These are phyloP conservation scores for Skeletonema potamos DNA, from an alignment of 108 stramenopile species.

Conservation along the genomic window DNA sequence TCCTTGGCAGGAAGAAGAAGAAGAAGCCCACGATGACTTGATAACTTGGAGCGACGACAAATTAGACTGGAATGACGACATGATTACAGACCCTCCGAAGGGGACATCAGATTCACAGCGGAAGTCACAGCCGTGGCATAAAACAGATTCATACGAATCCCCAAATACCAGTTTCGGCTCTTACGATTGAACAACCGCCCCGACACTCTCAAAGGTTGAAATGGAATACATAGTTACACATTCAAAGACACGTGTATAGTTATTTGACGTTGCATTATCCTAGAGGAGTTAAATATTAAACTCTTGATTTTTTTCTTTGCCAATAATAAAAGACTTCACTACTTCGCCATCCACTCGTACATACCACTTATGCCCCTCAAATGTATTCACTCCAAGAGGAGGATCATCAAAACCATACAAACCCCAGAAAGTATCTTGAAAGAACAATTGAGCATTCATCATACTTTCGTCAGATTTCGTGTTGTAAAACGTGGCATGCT, in stretches of 20 bases:
- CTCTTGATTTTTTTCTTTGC: slow-evolving; percentile 22
- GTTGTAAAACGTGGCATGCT: slow-evolving; percentile 65
- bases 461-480: slow-evolving; percentile 50
- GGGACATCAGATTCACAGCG: neutral
- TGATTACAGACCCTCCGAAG: neutral
- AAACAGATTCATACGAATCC: neutral
- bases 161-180: neutral
- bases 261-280: neutral
- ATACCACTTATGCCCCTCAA: slow-evolving; percentile 78
- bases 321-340: slow-evolving; percentile 58
- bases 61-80: neutral
- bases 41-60: slow-evolving; percentile 9
- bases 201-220: no score
- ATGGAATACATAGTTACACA: no score
- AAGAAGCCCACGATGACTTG: slow-evolving; percentile 7
- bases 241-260: no score
- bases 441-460: slow-evolving; percentile 60
- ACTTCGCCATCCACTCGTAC: slow-evolving; percentile 62
- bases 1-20: neutral
- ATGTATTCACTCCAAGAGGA: slow-evolving; percentile 68
- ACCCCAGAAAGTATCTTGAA: slow-evolving; percentile 78
- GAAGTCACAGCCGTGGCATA: slow-evolving; percentile 3
- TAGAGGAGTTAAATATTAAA: neutral
- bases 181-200: neutral
- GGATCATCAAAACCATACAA: slow-evolving; percentile 62